A percentile compares a stretch with the other conserved stretches of the same genome.
Evolutionary conservation across 306 rosid species (phyloP).

Genomic region (Cucumis melo): DNA sequence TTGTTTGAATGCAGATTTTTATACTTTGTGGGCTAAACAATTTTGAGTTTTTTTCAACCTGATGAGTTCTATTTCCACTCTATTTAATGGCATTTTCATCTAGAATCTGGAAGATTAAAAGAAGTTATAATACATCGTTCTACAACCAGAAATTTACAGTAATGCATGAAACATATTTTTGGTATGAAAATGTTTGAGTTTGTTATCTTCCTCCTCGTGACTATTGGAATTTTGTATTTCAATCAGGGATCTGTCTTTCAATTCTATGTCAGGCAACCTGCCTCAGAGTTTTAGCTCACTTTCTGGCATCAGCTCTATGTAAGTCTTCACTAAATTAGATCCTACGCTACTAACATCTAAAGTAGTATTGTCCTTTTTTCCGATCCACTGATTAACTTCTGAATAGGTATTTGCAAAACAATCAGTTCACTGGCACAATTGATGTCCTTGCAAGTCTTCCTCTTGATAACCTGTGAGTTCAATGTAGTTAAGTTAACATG

Average conservation of each 20-base stretch:
- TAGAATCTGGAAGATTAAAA: background rate
- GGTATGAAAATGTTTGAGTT: background rate
- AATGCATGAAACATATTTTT: background rate
- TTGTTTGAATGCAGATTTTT: background rate
- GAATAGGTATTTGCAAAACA: constrained; percentile 79
- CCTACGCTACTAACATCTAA: background rate
- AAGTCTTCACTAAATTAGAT: constrained; percentile 19
- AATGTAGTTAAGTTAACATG: constrained; percentile 6
- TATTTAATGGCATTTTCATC: background rate
- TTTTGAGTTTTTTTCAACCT: background rate
- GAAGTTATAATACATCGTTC: background rate
- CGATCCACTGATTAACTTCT: background rate
- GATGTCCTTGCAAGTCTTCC: constrained; percentile 74
- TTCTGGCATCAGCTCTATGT: constrained; percentile 53
- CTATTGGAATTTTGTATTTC: constrained; percentile 9
- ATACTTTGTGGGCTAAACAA: background rate
- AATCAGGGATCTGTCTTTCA: constrained; percentile 89
- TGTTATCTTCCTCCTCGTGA: background rate
- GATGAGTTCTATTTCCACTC: background rate
- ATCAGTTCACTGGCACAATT: constrained; percentile 74
- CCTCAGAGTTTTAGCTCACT: constrained; percentile 75
- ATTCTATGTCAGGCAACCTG: constrained; percentile 56
- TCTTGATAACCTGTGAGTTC: constrained; percentile 53
- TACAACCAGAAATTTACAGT: background rate
- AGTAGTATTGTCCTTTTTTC: background rate